Percentiles rank a stretch among this genome's conserved stretches.
Conservation (phyloP, 352 stramenopile genomes). For the Pythium rhizo-oryzae region DNA sequence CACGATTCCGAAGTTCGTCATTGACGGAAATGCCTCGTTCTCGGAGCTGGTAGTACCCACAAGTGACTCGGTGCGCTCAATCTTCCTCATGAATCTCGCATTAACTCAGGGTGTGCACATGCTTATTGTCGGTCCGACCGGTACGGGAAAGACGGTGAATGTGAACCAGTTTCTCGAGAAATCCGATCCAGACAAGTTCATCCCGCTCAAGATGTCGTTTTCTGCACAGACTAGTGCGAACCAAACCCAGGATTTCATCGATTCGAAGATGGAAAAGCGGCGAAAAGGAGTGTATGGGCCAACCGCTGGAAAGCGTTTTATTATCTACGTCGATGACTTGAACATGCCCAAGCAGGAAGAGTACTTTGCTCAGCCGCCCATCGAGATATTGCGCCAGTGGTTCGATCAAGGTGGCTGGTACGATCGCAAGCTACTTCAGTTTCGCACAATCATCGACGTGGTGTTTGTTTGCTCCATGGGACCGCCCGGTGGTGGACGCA, state of each 20-base stretch:
- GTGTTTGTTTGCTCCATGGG: constrained; percentile 87
- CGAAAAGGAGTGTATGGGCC: constrained; percentile 94
- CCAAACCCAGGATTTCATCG: constrained; percentile 94
- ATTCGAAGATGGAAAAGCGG: constrained; percentile 94
- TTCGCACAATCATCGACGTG: constrained; percentile 92
- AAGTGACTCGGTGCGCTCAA: constrained; percentile 92
- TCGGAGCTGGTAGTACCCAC: constrained; percentile 94
- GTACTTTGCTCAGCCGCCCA: constrained; percentile 94
- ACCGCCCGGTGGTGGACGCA: constrained; percentile 74
- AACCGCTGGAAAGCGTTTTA: constrained; percentile 89
- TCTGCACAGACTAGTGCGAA: constrained; percentile 93
- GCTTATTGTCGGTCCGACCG: constrained; percentile 93
- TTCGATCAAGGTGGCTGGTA: constrained; percentile 96
- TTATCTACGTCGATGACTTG: constrained; percentile 95
- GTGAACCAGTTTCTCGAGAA: constrained; percentile 92
- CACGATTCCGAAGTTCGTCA: constrained; percentile 81
- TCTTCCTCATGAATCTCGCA: constrained; percentile 90
- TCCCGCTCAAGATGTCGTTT: constrained; percentile 93
- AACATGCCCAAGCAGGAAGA: constrained; percentile 96
- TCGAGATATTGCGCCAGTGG: constrained; percentile 95
- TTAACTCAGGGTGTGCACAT: constrained; percentile 87
- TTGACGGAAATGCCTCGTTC: constrained; percentile 82
- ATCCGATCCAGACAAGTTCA: constrained; percentile 88
- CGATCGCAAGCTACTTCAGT: constrained; percentile 92
- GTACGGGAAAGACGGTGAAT: constrained; percentile 95